These are phyloP conservation scores for Penicillium paxilli DNA, from an alignment of 495 filamentous ascomycete species.

Conservation along the genomic window DNA sequence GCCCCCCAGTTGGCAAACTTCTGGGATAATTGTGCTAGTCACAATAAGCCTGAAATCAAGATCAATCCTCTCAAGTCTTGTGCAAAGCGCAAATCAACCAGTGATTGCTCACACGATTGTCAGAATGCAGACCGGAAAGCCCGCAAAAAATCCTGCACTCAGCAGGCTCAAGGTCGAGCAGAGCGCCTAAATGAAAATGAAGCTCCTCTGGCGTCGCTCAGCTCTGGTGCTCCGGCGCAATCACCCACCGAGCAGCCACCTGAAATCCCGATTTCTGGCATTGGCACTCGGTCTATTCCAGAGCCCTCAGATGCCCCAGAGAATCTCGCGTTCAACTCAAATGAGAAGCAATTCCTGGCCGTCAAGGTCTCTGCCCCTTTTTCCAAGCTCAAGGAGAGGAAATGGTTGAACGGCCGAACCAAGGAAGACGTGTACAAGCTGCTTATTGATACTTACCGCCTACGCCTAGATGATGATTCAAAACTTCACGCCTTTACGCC, in stretches of 20 bases:
- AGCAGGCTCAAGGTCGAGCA: not conserved
- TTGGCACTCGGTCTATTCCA: not conserved
- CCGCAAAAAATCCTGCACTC: slow-evolving; percentile 40
- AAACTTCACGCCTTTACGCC: not conserved
- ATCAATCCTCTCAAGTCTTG: slow-evolving; percentile 17
- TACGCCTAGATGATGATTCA: slow-evolving; percentile 23
- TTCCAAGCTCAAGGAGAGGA: not conserved
- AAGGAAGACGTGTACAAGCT: slow-evolving; percentile 43
- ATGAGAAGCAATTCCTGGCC: not conserved
- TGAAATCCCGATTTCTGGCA: not conserved
- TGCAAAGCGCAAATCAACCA: slow-evolving; percentile 33
- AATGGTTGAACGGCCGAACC: slow-evolving; percentile 15
- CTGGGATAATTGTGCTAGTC: not conserved
- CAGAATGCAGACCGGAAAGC: slow-evolving; percentile 44
- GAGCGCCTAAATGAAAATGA: not conserved
- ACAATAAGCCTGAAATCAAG: not conserved
- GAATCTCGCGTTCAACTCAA: not conserved
- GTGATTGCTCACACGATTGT: slow-evolving; percentile 49
- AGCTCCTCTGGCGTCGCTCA: not conserved
- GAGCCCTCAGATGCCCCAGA: not conserved
- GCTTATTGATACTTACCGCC: slow-evolving; percentile 47
- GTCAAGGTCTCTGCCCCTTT: not conserved
- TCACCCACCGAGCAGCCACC: no score
- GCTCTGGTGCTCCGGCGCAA: not conserved
- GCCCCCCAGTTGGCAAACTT: not conserved